Evolutionary conservation across 805 yeast species (phyloP).

Genomic region (Cyberlindnera japonica): DNA sequence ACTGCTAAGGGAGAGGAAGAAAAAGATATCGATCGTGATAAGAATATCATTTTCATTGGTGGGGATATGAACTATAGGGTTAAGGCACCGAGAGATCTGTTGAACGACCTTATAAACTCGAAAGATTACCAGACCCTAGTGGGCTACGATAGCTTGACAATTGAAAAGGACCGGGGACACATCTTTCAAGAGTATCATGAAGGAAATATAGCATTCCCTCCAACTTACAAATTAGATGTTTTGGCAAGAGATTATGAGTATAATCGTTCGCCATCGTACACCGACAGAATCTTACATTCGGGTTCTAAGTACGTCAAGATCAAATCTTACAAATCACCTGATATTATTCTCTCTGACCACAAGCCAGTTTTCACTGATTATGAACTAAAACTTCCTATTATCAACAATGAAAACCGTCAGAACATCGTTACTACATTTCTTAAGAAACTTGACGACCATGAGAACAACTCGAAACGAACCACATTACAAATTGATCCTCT

Average conservation of each 20-base stretch:
- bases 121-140: conserved; percentile 35
- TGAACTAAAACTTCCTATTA: conserved; percentile 29
- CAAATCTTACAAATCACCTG: conserved; percentile 24
- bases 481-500: conserved; percentile 34
- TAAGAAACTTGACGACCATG: conserved; percentile 39
- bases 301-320: conserved; percentile 29
- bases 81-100: conserved; percentile 28
- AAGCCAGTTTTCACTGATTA: conserved; percentile 47
- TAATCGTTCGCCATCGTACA: conserved; percentile 53
- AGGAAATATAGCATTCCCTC: conserved; percentile 44
- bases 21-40: conserved; percentile 8
- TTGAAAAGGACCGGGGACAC: conserved; percentile 31
- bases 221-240: conserved; percentile 47
- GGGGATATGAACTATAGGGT: conserved; percentile 58
- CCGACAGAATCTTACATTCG: conserved; percentile 50
- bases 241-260: conserved; percentile 21
- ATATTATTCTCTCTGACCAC: conserved; percentile 45
- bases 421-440: conserved; percentile 35
- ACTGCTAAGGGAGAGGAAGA: not conserved
- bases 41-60: conserved; percentile 35
- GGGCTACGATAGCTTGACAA: conserved; percentile 41
- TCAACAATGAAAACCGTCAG: conserved; percentile 36
- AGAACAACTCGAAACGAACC: conserved; percentile 40
- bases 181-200: conserved; percentile 46
- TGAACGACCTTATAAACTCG: conserved; percentile 28